phyloP scores from a whole-genome alignment of 768 basidiomycete species.

The Suillus subalutaceus region DNA sequence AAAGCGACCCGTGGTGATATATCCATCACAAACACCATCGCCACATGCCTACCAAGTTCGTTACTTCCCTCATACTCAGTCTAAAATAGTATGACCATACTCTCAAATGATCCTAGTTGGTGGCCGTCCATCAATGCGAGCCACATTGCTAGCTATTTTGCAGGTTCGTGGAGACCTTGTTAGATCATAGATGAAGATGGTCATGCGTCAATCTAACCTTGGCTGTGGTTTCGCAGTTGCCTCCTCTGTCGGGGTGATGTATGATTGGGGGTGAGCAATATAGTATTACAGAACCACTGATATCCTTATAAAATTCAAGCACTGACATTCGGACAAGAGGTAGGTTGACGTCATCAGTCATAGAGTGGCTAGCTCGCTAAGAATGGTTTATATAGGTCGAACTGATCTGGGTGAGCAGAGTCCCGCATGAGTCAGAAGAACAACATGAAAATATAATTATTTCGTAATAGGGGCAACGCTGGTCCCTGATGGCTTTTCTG shows the following conservation, averaged over 20 bases:
- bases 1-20: too few relatives aligned
- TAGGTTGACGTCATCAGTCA: background rate
- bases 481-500: background rate
- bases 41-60: background rate
- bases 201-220: background rate
- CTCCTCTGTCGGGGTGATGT: background rate
- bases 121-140: background rate
- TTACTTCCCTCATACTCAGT: background rate
- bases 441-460: background rate
- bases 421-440: background rate
- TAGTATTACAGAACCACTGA: background rate
- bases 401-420: background rate
- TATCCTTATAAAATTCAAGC: background rate
- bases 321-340: background rate
- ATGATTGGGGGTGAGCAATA: background rate
- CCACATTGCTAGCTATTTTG: background rate
- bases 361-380: background rate
- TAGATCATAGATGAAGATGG: background rate
- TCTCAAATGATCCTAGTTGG: background rate
- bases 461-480: background rate
- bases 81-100: background rate
- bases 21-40: too few relatives aligned
- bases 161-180: background rate
- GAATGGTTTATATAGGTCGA: background rate
- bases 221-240: background rate